phyloP scores from a whole-genome alignment of 164 flowering plant genomes.

The Stephania cephalantha region DNA sequence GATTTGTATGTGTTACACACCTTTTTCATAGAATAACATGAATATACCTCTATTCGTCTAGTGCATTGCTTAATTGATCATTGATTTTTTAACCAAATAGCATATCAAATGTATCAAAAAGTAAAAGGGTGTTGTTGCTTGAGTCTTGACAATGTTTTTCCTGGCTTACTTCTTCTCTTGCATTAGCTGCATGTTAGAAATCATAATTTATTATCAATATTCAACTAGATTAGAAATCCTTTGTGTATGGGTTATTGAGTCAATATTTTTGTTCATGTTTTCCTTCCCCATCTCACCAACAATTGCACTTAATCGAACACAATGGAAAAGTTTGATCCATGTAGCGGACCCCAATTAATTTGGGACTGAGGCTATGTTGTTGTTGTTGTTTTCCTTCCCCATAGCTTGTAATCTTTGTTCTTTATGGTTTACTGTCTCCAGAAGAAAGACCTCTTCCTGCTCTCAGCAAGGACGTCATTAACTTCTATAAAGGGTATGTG shows the following conservation, averaged over 20 bases:
- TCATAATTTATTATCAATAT: too few species aligned
- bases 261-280: not conserved
- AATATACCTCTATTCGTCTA: too few species aligned
- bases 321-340: too few species aligned
- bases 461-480: slow-evolving; percentile 54
- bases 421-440: slow-evolving; percentile 27
- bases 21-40: too few species aligned
- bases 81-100: not conserved
- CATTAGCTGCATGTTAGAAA: too few species aligned
- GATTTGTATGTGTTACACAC: too few species aligned
- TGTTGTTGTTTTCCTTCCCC: not conserved
- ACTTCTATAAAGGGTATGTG: slow-evolving; percentile 74
- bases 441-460: slow-evolving; percentile 56
- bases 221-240: too few species aligned
- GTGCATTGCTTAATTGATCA: too few species aligned
- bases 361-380: too few species aligned
- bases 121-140: not conserved
- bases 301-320: too few species aligned
- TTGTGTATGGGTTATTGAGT: not conserved
- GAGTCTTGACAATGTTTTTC: not conserved
- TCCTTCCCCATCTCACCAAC: not conserved
- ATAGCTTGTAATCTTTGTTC: not conserved
- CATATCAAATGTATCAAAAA: not conserved
- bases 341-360: too few species aligned
- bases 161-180: too few species aligned